Percentiles rank a stretch among this genome's conserved stretches.
phyloP scores from a whole-genome alignment of 768 basidiomycete genomes.

The Mycena metata region DNA sequence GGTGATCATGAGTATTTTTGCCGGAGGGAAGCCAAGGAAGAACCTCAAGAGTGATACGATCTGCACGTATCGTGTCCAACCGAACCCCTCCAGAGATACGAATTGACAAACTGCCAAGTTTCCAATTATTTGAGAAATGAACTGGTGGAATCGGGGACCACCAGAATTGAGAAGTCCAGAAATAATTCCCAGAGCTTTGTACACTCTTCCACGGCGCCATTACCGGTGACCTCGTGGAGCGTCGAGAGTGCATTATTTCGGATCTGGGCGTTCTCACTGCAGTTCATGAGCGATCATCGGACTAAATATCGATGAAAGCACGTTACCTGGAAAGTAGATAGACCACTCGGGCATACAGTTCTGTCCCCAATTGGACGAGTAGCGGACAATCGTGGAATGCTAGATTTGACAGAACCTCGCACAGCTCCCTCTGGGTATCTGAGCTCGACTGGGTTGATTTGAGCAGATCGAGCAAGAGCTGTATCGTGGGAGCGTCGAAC shows the following conservation, averaged over 20 bases:
- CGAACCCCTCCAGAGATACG: neutral
- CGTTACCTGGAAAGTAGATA: neutral
- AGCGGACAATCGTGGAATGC: neutral
- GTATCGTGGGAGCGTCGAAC: too few species aligned
- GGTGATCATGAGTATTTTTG: neutral
- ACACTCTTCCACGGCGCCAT: neutral
- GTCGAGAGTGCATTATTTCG: neutral
- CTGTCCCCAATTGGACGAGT: neutral
- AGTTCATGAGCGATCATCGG: neutral
- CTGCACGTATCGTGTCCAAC: neutral
- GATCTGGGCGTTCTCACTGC: neutral
- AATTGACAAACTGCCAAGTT: neutral
- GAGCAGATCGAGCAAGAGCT: too few species aligned
- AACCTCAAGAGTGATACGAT: neutral
- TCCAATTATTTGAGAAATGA: neutral
- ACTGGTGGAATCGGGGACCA: neutral
- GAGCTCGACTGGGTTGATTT: too few species aligned
- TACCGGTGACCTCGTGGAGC: neutral
- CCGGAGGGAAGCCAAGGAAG: neutral
- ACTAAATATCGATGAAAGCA: too few species aligned
- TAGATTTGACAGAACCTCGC: neutral
- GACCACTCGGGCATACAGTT: neutral
- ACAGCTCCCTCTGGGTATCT: too few species aligned
- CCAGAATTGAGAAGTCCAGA: neutral
- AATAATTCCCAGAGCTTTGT: neutral